Percentiles rank a stretch among this genome's conserved stretches.
phyloP scores from a whole-genome alignment of 257 asterid genomes.

The Solanum dulcamara region DNA sequence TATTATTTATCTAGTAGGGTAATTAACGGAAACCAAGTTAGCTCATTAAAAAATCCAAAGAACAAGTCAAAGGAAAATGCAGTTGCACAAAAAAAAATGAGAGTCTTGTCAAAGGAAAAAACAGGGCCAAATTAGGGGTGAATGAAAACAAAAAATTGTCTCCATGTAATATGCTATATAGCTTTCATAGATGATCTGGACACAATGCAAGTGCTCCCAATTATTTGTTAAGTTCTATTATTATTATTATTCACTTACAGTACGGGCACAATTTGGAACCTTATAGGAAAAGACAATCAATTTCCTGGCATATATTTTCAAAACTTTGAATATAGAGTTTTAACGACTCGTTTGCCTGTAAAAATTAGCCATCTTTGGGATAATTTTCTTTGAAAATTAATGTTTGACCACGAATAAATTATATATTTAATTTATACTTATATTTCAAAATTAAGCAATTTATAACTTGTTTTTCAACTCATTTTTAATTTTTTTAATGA shows the following conservation, averaged over 20 bases:
- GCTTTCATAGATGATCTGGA: background rate
- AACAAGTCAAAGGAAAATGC: background rate
- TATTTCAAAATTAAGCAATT: no score
- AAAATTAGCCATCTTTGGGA: no score
- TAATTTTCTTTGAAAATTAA: no score
- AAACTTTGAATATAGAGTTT: background rate
- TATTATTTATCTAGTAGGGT: background rate
- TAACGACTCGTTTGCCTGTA: no score
- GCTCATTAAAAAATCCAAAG: background rate
- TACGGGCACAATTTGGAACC: background rate
- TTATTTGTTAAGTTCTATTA: background rate
- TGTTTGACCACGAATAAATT: no score
- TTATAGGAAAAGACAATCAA: background rate
- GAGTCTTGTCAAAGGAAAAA: background rate
- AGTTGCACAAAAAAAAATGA: background rate
- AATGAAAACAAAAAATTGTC: background rate
- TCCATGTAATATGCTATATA: background rate
- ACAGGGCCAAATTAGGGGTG: no score
- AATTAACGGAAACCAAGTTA: background rate
- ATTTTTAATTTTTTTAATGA: no score
- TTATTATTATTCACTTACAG: background rate
- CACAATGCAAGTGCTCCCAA: background rate
- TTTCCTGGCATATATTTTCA: background rate
- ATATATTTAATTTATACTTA: no score
- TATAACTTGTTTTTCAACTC: no score